Base-by-base conservation (phyloP, 1,284 basidiomycete species). In the Irpex sp. region DNA sequence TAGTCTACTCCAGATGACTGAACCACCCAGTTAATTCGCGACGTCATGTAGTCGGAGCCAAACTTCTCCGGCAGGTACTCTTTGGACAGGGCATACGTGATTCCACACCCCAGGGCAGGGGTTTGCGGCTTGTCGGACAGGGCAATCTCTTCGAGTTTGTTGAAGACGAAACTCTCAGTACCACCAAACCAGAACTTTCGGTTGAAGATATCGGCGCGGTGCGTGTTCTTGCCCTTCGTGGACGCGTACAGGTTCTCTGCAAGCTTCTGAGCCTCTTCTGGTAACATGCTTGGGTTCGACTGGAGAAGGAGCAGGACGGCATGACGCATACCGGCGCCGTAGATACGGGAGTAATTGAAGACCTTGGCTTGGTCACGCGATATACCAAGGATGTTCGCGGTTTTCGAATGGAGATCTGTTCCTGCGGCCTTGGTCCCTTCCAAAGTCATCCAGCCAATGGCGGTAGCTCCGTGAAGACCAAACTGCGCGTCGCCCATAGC, bases 401-500 rank as follows among this genome's bases (percentile, higher is more conserved):
- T 98, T 79, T 98, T 98, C 31, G 96, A 98, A 74, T 99, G 97
- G 59, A 99, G 79, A 77, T 99, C 97, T 2, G 97, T 99, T 4
- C 96, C 97, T 0, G 92, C 91, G 0, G 90, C 84, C 77, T 99
- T 99, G n/a, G 96, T 98, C 1, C 97, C 97, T 76, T 99, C 97
- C 31, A 99, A 85, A 9, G 97, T 99, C 97, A 99, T 99, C 97
- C 97, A 99, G 0, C 97, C 97, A 55, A 99, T 90, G 0, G 97
- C 96, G 0, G 96, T 98, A 2, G 96, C 95, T 15, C 97, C 97
- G 70, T 99, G 97, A 63, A 98, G 77, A 6, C 97, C 97, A 74
- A 99, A 98, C 77, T 99, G 97, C 0, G 96, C 94, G 73, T 99
- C 97, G 3, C 97, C 97, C 94, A 98, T 97, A 65, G 96, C 94